phyloP scores from a whole-genome alignment of 2,329 filamentous ascomycete genomes.

The Fusarium nurragi region DNA sequence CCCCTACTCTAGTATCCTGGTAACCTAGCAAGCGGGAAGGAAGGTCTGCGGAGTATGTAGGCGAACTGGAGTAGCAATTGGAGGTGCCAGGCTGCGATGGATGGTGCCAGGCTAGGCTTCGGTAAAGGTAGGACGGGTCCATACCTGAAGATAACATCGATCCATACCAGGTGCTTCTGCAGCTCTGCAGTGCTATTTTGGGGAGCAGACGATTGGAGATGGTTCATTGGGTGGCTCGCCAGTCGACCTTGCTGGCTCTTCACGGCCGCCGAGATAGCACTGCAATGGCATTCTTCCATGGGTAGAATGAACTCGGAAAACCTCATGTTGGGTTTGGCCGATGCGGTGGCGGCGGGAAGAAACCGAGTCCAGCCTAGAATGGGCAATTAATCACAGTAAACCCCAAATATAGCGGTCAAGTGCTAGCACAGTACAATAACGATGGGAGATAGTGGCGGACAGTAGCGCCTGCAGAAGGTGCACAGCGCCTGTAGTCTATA shows the following conservation, averaged over 20 bases:
- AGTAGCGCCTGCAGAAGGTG: conserved; percentile 17
- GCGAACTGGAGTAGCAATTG: conserved; percentile 27
- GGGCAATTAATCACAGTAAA: conserved; percentile 2
- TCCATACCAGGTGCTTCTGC: conserved; percentile 30
- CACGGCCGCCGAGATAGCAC: conserved; percentile 33
- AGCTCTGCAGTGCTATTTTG: conserved; percentile 38
- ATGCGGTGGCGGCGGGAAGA: conserved; percentile 30
- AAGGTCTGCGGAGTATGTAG: conserved; percentile 23
- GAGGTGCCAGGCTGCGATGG: conserved; percentile 8
- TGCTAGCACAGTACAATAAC: neutral
- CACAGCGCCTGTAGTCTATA: conserved; percentile 9
- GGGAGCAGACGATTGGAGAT: conserved; percentile 23
- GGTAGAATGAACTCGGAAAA: conserved; percentile 21
- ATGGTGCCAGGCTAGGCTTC: conserved; percentile 14
- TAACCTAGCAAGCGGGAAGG: conserved; percentile 20
- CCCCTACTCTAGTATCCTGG: neutral
- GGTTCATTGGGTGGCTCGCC: conserved; percentile 29
- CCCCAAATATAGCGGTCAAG: conserved; percentile 4
- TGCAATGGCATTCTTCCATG: conserved; percentile 18
- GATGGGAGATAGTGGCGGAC: conserved; percentile 27
- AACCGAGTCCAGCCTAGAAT: conserved; percentile 19
- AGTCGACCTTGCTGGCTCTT: conserved; percentile 30
- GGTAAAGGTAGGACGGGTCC: conserved; percentile 28
- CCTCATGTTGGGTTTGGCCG: conserved; percentile 25
- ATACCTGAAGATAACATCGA: conserved; percentile 39